Conservation (phyloP, 1,139 yeast genomes). For the Pichia norvegensis region DNA sequence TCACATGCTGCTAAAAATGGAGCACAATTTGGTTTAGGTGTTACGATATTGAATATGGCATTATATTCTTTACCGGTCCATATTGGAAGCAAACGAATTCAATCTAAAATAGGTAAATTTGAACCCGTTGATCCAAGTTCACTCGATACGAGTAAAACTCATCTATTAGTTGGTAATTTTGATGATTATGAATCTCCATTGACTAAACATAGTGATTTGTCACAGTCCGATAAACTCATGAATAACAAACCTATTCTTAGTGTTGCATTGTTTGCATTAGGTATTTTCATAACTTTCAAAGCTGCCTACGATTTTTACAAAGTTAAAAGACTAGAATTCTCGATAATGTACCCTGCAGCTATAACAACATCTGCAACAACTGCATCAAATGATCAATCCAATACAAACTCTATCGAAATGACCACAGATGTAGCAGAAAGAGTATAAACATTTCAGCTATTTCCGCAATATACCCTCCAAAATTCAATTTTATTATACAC, state of each 20-base stretch:
- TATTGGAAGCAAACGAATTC: constrained; percentile 4
- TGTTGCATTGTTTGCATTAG: constrained; percentile 57
- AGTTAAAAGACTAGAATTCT: constrained; percentile 70
- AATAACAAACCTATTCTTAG: constrained; percentile 41
- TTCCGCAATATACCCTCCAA: neutral
- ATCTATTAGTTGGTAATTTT: constrained; percentile 32
- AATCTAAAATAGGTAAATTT: constrained; percentile 33
- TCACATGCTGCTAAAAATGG: constrained; percentile 98
- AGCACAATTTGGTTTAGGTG: constrained; percentile 84
- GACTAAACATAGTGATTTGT: constrained; percentile 18
- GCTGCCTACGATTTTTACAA: constrained; percentile 63
- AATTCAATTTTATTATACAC: neutral
- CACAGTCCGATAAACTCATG: neutral
- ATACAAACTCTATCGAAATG: neutral
- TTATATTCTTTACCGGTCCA: constrained; percentile 57
- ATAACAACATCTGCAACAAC: constrained; percentile 16
- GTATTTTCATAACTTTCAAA: constrained; percentile 56
- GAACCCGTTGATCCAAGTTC: constrained; percentile 49
- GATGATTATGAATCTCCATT: constrained; percentile 42
- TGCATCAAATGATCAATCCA: constrained; percentile 1
- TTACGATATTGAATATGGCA: constrained; percentile 75
- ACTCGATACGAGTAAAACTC: constrained; percentile 34
- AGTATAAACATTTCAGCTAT: neutral
- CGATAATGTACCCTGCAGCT: constrained; percentile 42
- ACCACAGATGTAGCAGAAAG: neutral